Base-by-base conservation (phyloP, 2,329 filamentous ascomycete species). In the Exophiala alcalophila region DNA sequence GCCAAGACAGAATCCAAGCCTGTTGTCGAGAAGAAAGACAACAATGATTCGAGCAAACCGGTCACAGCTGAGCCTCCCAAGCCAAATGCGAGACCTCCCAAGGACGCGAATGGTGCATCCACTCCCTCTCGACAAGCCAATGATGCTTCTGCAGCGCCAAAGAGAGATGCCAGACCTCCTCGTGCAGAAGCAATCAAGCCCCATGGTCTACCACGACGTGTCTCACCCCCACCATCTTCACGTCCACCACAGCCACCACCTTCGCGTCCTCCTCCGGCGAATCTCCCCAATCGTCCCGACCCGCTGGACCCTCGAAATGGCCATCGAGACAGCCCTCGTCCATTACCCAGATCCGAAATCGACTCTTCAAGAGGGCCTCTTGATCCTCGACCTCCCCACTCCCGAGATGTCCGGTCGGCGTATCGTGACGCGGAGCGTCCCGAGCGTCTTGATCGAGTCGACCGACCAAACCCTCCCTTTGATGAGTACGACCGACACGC, bases 351-450 rank as follows among this genome's bases (percentile, higher is more conserved):
- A 28, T 19, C 40, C 19, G 36, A 36, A 18, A 28, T 19, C 28
- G 53, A 54, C 5, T 16, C 36, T 38, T 30, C 44, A 14, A 43
- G 50, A 28, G 24, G 37, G 7, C 47, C 62, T n/a, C 42, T 61
- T 32, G 65, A 69, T 30, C 59, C 60, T 14, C 59, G 67, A 45
- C 59, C 36, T 9, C 45, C 57, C 28, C 59, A 65, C 20, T 40
- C 44, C 32, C 62, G 68, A 42, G 44, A 65, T 40, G 47, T 58
- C 14, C 62, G 67, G 12, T 55, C 57, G 47, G 60, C 57, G 32
- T 65, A 65, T 25, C 56, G 62, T 42, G 64, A n/a, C n/a, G n/a
- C n/a, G n/a, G n/a, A n/a, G n/a, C n/a, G 65, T n/a, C 61, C 60
- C 33, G 58, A 59, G 12, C 16, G 38, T 6, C 11, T 30, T 6